Conservation (phyloP, 1,139 yeast genomes). For the Meyerozyma sp. region DNA sequence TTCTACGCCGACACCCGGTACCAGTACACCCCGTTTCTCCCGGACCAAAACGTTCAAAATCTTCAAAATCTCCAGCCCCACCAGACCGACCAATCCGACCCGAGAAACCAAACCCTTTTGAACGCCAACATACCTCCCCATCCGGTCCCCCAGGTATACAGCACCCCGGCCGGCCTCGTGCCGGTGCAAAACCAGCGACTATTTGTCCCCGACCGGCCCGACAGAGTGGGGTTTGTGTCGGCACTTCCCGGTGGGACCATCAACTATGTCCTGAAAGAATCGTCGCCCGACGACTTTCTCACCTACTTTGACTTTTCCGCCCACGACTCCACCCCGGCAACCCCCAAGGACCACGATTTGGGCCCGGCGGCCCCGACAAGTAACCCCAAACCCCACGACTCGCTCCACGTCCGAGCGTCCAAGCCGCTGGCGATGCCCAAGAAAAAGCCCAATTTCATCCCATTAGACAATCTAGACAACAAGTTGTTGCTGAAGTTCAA, state of each 20-base stretch:
- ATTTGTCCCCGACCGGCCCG: background rate
- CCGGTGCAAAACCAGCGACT: background rate
- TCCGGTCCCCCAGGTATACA: background rate
- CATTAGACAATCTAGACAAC: constrained; percentile 11
- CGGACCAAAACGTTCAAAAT: background rate
- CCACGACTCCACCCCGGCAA: constrained; percentile 1
- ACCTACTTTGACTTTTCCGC: constrained; percentile 1
- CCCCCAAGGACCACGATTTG: constrained; percentile 1
- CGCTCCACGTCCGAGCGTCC: background rate
- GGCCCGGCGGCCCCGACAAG: background rate
- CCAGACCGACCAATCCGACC: background rate
- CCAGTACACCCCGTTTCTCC: background rate
- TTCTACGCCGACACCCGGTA: background rate
- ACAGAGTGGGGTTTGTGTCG: too few species aligned
- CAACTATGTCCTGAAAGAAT: background rate
- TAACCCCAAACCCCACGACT: background rate
- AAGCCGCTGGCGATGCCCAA: background rate
- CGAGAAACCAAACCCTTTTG: background rate
- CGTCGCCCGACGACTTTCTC: background rate
- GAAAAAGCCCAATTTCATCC: constrained; percentile 4
- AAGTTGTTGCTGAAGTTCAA: constrained; percentile 5
- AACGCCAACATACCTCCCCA: background rate
- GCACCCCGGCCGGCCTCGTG: background rate
- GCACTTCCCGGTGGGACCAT: background rate
- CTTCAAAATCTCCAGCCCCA: background rate